Percentiles rank a stretch among this genome's conserved stretches.
Conservation (phyloP, 1,139 yeast genomes). For the Debaryomyces coudertii region DNA sequence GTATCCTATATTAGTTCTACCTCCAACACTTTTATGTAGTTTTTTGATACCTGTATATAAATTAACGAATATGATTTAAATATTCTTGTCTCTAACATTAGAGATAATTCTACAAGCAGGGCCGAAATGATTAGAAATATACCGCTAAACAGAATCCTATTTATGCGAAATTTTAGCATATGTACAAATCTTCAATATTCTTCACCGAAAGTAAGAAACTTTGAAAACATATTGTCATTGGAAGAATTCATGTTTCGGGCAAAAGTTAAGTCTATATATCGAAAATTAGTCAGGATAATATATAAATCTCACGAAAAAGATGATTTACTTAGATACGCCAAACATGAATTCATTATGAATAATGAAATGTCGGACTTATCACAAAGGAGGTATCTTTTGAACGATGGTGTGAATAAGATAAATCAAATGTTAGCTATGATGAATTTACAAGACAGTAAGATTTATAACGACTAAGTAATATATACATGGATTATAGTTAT, state of each 20-base stretch:
- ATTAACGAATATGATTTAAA: background rate
- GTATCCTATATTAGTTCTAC: no score
- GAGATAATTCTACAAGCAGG: background rate
- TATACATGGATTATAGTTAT: background rate
- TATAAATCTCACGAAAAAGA: slow-evolving; percentile 41
- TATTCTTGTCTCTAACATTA: background rate
- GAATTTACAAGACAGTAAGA: slow-evolving; percentile 18
- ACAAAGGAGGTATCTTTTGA: slow-evolving; percentile 44
- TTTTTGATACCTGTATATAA: background rate
- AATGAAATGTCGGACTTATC: slow-evolving; percentile 32
- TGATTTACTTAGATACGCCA: slow-evolving; percentile 37
- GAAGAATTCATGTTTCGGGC: slow-evolving; percentile 48
- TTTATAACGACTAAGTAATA: background rate
- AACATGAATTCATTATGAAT: slow-evolving; percentile 39
- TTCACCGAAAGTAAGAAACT: slow-evolving; percentile 2
- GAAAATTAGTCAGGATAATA: slow-evolving; percentile 37
- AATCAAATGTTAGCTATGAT: slow-evolving; percentile 32
- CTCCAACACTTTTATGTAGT: no score
- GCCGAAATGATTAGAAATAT: background rate
- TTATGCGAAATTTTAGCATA: background rate
- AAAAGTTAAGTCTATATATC: slow-evolving; percentile 35
- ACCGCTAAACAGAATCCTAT: background rate
- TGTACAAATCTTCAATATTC: background rate
- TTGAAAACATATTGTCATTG: slow-evolving; percentile 29
- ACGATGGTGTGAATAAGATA: slow-evolving; percentile 34